These are phyloP conservation scores for Ogataea sp. DNA, from an alignment of 805 yeast species.

Conservation along the genomic window DNA sequence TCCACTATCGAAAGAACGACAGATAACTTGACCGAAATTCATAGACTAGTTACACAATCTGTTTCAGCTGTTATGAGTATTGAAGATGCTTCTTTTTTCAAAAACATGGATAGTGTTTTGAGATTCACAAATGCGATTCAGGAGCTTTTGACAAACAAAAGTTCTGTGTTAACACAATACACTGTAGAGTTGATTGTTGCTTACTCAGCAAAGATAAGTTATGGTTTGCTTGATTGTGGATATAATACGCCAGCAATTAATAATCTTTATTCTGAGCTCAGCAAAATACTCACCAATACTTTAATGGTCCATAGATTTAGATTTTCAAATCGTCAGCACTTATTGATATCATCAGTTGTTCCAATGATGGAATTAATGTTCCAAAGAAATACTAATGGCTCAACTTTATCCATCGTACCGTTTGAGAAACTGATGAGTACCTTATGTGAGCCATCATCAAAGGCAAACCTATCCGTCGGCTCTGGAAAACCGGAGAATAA, in stretches of 20 bases:
- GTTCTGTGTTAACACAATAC: conserved; percentile 61
- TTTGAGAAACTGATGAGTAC: conserved; percentile 54
- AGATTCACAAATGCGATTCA: conserved; percentile 27
- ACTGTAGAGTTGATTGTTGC: conserved; percentile 42
- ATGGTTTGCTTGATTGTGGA: conserved; percentile 4
- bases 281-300: conserved; percentile 50
- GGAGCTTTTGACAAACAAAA: conserved; percentile 34
- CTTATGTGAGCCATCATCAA: conserved; percentile 63
- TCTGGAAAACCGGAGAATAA: conserved; percentile 17
- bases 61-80: conserved; percentile 19
- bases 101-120: conserved; percentile 1
- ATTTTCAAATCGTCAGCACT: conserved; percentile 65
- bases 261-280: conserved; percentile 28
- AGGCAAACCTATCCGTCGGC: conserved; percentile 9
- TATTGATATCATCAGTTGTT: conserved; percentile 42
- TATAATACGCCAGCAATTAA: conserved; percentile 7
- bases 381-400: conserved; percentile 12
- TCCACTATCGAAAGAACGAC: conserved; percentile 2
- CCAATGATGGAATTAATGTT: conserved; percentile 42
- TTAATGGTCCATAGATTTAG: conserved; percentile 64
- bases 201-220: conserved; percentile 8
- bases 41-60: conserved; percentile 21
- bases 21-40: conserved; percentile 3
- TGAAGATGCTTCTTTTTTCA: conserved; percentile 1
- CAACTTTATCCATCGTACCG: conserved; percentile 34